phyloP scores from a whole-genome alignment of 2,329 filamentous ascomycete genomes.

The Elsinoe necatrix region DNA sequence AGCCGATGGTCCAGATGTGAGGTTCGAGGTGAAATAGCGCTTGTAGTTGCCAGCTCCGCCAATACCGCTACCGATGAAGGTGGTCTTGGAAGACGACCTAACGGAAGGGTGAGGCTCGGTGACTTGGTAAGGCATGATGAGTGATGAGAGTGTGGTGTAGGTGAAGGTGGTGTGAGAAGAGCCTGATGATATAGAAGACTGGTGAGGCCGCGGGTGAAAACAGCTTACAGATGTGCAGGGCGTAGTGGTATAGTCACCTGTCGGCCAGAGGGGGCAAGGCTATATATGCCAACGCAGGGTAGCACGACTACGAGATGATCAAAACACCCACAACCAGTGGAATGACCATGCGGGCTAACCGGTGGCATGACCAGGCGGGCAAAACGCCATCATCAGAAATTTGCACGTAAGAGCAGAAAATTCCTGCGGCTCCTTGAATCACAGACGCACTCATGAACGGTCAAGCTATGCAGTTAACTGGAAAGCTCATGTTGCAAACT shows the following conservation, averaged over 20 bases:
- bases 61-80: slow-evolving; percentile 46
- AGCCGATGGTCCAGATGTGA: slow-evolving; percentile 41
- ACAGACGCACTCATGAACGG: neutral
- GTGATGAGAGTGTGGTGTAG: neutral
- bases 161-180: neutral
- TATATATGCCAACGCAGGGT: slow-evolving; percentile 6
- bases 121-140: slow-evolving; percentile 43
- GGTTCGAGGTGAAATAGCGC: slow-evolving; percentile 46
- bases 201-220: neutral
- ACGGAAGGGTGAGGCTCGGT: slow-evolving; percentile 55
- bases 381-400: slow-evolving; percentile 13
- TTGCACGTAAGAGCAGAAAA: slow-evolving; percentile 12
- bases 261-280: slow-evolving; percentile 1
- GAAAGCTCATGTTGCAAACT: slow-evolving; percentile 12
- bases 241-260: neutral
- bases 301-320: slow-evolving; percentile 3
- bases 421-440: slow-evolving; percentile 11
- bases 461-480: slow-evolving; percentile 16
- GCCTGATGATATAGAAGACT: neutral
- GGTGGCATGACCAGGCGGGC: slow-evolving; percentile 12
- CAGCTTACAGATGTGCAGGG: slow-evolving; percentile 1
- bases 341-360: neutral
- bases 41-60: slow-evolving; percentile 53
- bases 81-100: slow-evolving; percentile 31
- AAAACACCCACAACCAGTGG: slow-evolving; percentile 6